Base-by-base conservation (phyloP, 2,329 filamentous ascomycete genomes). In the Venturia effusa region DNA sequence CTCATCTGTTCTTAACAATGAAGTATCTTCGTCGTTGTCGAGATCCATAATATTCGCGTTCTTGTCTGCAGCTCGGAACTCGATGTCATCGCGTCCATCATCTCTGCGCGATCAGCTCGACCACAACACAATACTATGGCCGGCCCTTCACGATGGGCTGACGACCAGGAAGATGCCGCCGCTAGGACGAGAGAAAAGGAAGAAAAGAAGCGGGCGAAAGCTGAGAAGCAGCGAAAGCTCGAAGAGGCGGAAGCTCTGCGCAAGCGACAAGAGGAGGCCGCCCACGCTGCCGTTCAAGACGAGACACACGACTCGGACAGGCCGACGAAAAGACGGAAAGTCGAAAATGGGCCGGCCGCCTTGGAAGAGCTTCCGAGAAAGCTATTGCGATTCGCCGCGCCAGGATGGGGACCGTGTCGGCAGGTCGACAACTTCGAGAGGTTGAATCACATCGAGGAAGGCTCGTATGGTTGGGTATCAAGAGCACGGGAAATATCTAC, bases 361-460 rank as follows among this genome's bases (percentile, higher is more conserved):
- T 68, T 57, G 71, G 70, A 67, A 67, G 67, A 43, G 67, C 73
- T 41, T 69, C 77, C 79, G 41, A 75, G 83, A 1, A 84, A 82
- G 67, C 79, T 96, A 2, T 76, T 97, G 51, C 85, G 88, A 13
- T 92, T 95, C 71, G 83, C 88, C 11, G 79, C 81, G 17, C 83
- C 83, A 11, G 75, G 79, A 68, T 96, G 92, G 85, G 82, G 84
- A 64, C 80, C 84, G 3, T 89, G 88, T 71, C 83, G 89, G 66
- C 89, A 89, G 72, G 88, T 96, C 32, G 88, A 93, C 71, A 88
- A 90, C 71, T 99, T 92, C 77, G 90, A 97, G 71, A 89, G 90
- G 69, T 81, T 99, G 64, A 99, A 99, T 75, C 89, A 94, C 73
- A 99, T 99, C 70, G 94, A 97, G 75, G 94, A 99, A 78, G 94